These are phyloP conservation scores for Thelonectria blattea DNA, from an alignment of 2,329 filamentous ascomycete genomes.

Conservation along the genomic window DNA sequence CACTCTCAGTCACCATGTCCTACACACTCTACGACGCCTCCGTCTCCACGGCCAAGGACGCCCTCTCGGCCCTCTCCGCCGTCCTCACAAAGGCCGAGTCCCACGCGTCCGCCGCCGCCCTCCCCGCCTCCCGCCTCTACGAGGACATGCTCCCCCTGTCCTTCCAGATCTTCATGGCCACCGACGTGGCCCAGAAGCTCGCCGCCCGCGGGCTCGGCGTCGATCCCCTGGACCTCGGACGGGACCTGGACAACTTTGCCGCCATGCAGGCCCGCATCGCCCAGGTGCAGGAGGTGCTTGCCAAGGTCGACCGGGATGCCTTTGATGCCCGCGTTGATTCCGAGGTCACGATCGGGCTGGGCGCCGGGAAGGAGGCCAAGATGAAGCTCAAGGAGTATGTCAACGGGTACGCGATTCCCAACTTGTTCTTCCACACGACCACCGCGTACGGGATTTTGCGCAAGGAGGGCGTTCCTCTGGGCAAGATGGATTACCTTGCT, in stretches of 20 bases:
- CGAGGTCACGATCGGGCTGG: slow-evolving; percentile 41
- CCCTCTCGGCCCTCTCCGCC: slow-evolving; percentile 40
- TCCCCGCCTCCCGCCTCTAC: slow-evolving; percentile 43
- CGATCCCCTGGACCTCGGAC: slow-evolving; percentile 34
- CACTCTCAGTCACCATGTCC: slow-evolving; percentile 40
- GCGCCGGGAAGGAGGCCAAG: slow-evolving; percentile 36
- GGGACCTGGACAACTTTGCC: slow-evolving; percentile 44
- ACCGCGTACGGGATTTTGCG: slow-evolving; percentile 67
- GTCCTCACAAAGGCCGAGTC: slow-evolving; percentile 47
- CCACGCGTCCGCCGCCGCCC: slow-evolving; percentile 39
- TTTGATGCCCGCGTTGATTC: slow-evolving; percentile 42
- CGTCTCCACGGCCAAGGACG: slow-evolving; percentile 41
- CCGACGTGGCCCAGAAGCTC: slow-evolving; percentile 42
- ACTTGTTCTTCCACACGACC: slow-evolving; percentile 68
- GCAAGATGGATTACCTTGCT: slow-evolving; percentile 62
- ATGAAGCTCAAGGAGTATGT: slow-evolving; percentile 50
- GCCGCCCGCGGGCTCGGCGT: slow-evolving; percentile 43
- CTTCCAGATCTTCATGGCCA: slow-evolving; percentile 47
- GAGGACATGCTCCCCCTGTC: slow-evolving; percentile 52
- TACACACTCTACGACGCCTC: slow-evolving; percentile 51
- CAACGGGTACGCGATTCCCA: slow-evolving; percentile 58
- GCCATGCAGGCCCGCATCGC: slow-evolving; percentile 45
- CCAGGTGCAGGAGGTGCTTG: slow-evolving; percentile 39
- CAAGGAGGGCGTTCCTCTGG: slow-evolving; percentile 65
- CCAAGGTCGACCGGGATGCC: slow-evolving; percentile 41